Base-by-base conservation (phyloP, 1,284 basidiomycete genomes). In the Mycosarcoma maydis region DNA sequence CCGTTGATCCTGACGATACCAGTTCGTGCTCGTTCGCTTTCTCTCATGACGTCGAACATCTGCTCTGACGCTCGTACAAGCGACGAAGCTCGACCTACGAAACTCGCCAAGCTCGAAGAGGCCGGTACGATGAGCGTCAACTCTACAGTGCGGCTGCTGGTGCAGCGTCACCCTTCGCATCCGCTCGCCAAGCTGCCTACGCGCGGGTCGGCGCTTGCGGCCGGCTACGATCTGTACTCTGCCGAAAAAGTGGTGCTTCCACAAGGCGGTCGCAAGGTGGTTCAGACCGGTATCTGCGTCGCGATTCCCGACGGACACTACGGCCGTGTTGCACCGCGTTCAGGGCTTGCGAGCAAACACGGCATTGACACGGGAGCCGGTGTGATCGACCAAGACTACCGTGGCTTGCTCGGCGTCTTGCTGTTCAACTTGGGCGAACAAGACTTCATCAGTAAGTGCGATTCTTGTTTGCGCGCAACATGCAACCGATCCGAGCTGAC, bases 311-410 rank as follows among this genome's bases (percentile, higher is more conserved):
- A 85, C 29, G 94, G 93, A 0, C 94, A 92, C 6, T 98, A 98
- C 80, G 95, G 94, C 56, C 91, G 96, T 44, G 90, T 98, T 58
- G 95, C 95, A 2, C 94, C 95, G 6, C 87, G 95, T 14, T 92
- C 90, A 76, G 95, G 95, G 6, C 87, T 98, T 16, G 94, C 95
- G 4, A 90, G 90, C 23, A 98, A 98, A 82, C 94, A 92, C 83
- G 92, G 93, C 86, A 97, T 98, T 64, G 91, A 96, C 81, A 94
- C 92, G 0, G 95, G 95, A 1, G 96, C 95, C 6, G 95, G 95
- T 30, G 95, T 98, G 17, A 88, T 98, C 56, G 96, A 98, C 73
- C 90, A 92, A 11, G 95, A 98, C 82, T 98, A 98, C 83, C 87
- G 96, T 33, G 95, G 96, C 5, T 85, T 89, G 8, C 87, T 98